phyloP scores from a whole-genome alignment of 2,329 filamentous ascomycete genomes.

The Cladorrhinum sp. region DNA sequence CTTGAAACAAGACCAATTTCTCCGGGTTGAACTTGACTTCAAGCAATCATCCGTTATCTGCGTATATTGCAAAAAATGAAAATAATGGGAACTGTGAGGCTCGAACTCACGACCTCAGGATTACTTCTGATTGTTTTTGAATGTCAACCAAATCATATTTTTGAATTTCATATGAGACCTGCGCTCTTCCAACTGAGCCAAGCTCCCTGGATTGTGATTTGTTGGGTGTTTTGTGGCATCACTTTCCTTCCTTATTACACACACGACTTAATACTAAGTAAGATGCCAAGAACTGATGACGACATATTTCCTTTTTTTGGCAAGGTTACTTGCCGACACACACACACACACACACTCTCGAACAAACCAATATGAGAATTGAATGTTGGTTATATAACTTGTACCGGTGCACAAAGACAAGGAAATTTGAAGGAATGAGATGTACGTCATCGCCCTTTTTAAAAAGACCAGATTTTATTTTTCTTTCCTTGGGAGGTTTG shows the following conservation, averaged over 20 bases:
- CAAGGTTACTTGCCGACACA: background rate
- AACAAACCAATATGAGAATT: too few relatives aligned
- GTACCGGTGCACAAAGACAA: too few relatives aligned
- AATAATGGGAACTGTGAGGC: conserved; percentile 27
- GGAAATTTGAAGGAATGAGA: too few relatives aligned
- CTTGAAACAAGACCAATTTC: too few relatives aligned
- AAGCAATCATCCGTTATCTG: too few relatives aligned
- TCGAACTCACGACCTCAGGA: conserved; percentile 30
- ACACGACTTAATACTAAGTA: too few relatives aligned
- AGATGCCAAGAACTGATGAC: background rate
- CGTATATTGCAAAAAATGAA: background rate
- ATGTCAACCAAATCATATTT: conserved; percentile 12
- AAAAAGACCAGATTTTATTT: too few relatives aligned
- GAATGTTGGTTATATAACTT: too few relatives aligned
- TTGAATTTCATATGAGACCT: conserved; percentile 20
- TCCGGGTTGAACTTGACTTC: too few relatives aligned
- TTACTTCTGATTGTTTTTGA: background rate
- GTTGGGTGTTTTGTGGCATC: background rate
- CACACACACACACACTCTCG: too few relatives aligned
- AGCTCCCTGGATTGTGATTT: conserved; percentile 12
- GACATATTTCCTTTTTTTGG: background rate
- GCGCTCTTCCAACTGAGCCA: conserved; percentile 24
- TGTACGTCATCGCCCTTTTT: too few relatives aligned
- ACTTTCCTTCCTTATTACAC: background rate
- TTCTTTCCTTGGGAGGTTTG: too few relatives aligned